Base-by-base conservation (phyloP, 1,284 basidiomycete species). In the Fereydounia khargensis region DNA sequence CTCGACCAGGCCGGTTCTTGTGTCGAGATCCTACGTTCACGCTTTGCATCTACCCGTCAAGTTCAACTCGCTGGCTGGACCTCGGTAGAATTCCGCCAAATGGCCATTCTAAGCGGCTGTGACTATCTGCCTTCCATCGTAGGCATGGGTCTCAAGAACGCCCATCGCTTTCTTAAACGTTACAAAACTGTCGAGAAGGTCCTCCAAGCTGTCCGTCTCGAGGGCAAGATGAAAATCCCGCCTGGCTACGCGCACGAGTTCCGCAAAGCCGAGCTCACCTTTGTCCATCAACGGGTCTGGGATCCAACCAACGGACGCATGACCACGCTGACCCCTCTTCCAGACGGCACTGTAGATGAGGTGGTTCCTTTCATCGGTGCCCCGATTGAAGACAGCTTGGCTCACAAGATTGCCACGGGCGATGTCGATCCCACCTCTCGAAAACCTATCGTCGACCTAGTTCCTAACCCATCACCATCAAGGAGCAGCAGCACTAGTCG, bases 91-190 rank as follows among this genome's bases (percentile, higher is more conserved):
- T 96, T 98, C 73, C 83, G 95, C 19, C 82, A 87, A 27, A 96
- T 96, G 91, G 88, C 92, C 18, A 97, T 99, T 74, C 81, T 99
- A 31, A 90, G 89, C 46, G 95, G 95, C 3, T 98, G 95, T 75
- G 95, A 99, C 76, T 99, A 99, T 76, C 82, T 74, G 24, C 65
- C 64, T 5, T 79, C 66, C 58, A 77, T 64, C 64, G 66, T 55
- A 6, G 77, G 78, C 2, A 66, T 79, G 52, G 79, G 79, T 7
- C 61, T 79, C 30, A 97, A 96, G 80, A 97, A 89, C n/a, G 92
- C 95, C 0, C 88, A 88, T 77, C 77, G 81, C 11, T 78, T 97
- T 47, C 77, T 98, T 56, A 81, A 86, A 66, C 88, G 88, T 73
- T 84, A 88, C 81, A 89, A 87, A 76, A 88, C 88, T 0, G 85